phyloP scores from a whole-genome alignment of 345 rosid genomes.

The Brassica napus region DNA sequence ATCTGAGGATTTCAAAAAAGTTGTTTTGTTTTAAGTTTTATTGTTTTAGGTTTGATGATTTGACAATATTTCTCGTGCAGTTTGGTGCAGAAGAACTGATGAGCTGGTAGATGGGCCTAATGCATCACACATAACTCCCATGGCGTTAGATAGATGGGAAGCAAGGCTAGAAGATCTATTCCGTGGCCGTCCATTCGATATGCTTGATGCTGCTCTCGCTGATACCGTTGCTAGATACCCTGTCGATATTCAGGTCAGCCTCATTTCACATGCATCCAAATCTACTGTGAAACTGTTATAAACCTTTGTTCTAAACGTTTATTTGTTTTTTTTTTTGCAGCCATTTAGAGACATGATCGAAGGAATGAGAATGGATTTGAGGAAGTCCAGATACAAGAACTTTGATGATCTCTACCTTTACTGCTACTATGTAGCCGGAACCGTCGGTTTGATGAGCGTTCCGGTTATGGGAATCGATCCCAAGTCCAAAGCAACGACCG shows the following conservation, averaged over 20 bases:
- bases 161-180: slow-evolving; percentile 83
- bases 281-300: not conserved
- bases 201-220: slow-evolving; percentile 86
- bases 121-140: slow-evolving; percentile 83
- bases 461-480: slow-evolving; percentile 84
- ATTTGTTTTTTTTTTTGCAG: slow-evolving; percentile 38
- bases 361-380: slow-evolving; percentile 81
- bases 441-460: slow-evolving; percentile 74
- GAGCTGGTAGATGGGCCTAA: slow-evolving; percentile 87
- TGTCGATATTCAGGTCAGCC: slow-evolving; percentile 78
- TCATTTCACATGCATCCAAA: not conserved
- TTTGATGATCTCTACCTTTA: slow-evolving; percentile 79
- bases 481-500: slow-evolving; percentile 62
- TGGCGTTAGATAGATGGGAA: slow-evolving; percentile 88
- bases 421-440: slow-evolving; percentile 77
- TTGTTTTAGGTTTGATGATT: not conserved
- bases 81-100: slow-evolving; percentile 79
- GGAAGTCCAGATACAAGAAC: slow-evolving; percentile 63
- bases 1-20: not conserved
- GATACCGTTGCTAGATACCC: slow-evolving; percentile 76
- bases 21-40: not conserved
- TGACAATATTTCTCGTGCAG: slow-evolving; percentile 32
- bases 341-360: slow-evolving; percentile 84
- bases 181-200: slow-evolving; percentile 78
- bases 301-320: not conserved